Conservation (phyloP, 1,284 basidiomycete genomes). For the Leccinum variabile region DNA sequence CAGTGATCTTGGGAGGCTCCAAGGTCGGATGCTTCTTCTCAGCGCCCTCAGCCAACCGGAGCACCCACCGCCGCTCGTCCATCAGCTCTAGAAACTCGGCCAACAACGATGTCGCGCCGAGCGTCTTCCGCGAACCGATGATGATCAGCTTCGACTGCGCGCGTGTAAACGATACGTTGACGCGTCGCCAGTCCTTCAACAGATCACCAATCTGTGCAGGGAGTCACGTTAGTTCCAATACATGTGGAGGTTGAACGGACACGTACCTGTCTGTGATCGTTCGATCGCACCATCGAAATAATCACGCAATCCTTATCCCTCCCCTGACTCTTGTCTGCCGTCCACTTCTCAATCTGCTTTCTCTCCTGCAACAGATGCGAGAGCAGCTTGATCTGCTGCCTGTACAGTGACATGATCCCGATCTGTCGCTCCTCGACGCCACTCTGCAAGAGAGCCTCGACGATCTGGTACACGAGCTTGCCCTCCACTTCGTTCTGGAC, state of each 20-base stretch:
- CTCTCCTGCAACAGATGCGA: conserved; percentile 53
- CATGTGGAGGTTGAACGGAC: not conserved
- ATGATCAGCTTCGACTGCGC: conserved; percentile 89
- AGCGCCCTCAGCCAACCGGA: conserved; percentile 54
- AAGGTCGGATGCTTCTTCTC: conserved; percentile 49
- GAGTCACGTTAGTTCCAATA: not conserved
- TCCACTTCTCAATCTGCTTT: conserved; percentile 80
- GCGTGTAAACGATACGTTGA: conserved; percentile 97
- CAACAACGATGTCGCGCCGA: conserved; percentile 62
- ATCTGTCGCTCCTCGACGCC: conserved; percentile 75
- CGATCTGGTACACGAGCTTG: conserved; percentile 59
- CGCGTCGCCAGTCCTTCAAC: conserved; percentile 90
- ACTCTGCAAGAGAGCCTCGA: conserved; percentile 59
- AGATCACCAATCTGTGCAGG: conserved; percentile 80
- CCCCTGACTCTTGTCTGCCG: conserved; percentile 94
- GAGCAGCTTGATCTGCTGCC: conserved; percentile 92
- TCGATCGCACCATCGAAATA: conserved; percentile 90
- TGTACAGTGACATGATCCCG: conserved; percentile 88
- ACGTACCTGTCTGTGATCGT: conserved; percentile 69
- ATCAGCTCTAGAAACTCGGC: conserved; percentile 75
- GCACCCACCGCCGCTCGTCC: conserved; percentile 69
- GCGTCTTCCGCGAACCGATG: conserved; percentile 80
- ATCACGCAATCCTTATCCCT: conserved; percentile 95
- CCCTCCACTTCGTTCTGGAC: conserved; percentile 90
- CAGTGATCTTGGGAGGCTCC: conserved; percentile 13